Base-by-base conservation (phyloP, 164 flowering plant genomes). In the Vitis rotundifolia region DNA sequence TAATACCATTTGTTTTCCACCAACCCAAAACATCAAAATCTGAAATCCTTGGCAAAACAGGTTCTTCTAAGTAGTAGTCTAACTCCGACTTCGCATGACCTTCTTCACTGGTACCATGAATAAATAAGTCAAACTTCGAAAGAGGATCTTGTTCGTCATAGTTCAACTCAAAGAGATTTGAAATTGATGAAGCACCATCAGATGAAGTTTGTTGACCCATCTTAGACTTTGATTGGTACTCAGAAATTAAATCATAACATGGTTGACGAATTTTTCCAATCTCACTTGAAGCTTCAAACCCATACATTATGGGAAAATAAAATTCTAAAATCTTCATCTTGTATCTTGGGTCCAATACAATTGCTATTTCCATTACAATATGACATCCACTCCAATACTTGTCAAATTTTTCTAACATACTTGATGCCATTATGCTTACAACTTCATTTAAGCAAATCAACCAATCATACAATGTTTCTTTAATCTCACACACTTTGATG, bases 341-440 rank as follows among this genome's bases (percentile, higher is more conserved):
- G 18, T 57, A 56, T 10, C 70, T 67, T 31, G 62, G 63, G 47
- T 56, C 62, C n/a, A 67, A 67, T 4, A 67, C 54, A 10, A 0
- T 14, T 7, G 29, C 61, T 2, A 67, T n/a, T 1, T 3, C 70
- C 48, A 67, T 44, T 16, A 67, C 48, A 37, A 14, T 13, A 67
- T 56, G 51, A 37, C 12, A 9, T 11, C 10, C 52, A 2, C 2
- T 8, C 53, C 54, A 67, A 57, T 16, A 67, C 28, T 67, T 56
- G 2, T 67, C 31, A 67, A 28, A 48, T 8, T 56, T 67, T 3
- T 11, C 15, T 7, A 56, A 6, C 61, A 47, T 67, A 8, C 47
- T 44, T 56, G 31, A 16, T 22, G 70, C 54, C 62, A 67, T 67
- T 10, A 3, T 11, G 13, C 14, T 16, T 10, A 67, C 16, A 11